Percentiles rank a stretch among this genome's conserved stretches.
Conservation (phyloP, 2,329 filamentous ascomycete genomes). For the Botryotinia convoluta region DNA sequence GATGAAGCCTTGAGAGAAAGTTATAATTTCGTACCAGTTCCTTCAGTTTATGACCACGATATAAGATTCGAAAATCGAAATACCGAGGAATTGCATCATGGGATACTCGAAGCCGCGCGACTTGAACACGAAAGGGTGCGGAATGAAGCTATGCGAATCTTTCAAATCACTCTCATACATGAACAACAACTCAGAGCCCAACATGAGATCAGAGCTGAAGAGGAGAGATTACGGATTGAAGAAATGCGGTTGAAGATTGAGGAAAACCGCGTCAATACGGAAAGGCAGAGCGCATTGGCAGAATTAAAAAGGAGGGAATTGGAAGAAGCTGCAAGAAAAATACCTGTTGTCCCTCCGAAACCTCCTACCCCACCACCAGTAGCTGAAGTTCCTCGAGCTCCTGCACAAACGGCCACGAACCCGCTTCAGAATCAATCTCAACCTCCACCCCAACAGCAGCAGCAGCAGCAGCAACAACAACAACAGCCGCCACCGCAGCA, state of each 20-base stretch:
- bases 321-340: constrained; percentile 40
- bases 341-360: constrained; percentile 29
- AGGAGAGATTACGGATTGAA: constrained; percentile 7
- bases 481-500: not conserved
- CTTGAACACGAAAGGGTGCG: constrained; percentile 65
- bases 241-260: constrained; percentile 18
- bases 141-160: constrained; percentile 48
- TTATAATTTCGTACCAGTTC: constrained; percentile 11
- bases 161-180: constrained; percentile 47
- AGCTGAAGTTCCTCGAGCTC: constrained; percentile 11
- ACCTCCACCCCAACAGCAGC: not conserved
- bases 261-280: constrained; percentile 31
- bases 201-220: constrained; percentile 17
- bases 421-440: not conserved
- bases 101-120: constrained; percentile 64
- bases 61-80: constrained; percentile 25
- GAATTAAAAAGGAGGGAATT: constrained; percentile 49
- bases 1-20: constrained; percentile 15
- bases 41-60: constrained; percentile 19
- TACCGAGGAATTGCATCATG: constrained; percentile 35
- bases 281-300: constrained; percentile 49
- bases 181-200: constrained; percentile 39
- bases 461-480: not conserved
- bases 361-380: constrained; percentile 26
- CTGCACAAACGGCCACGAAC: not conserved